Evolutionary conservation across 2,329 filamentous ascomycete genomes (phyloP), one percentile per base, ranked within the genome.

Genomic region (Myriangium duriaei): DNA sequence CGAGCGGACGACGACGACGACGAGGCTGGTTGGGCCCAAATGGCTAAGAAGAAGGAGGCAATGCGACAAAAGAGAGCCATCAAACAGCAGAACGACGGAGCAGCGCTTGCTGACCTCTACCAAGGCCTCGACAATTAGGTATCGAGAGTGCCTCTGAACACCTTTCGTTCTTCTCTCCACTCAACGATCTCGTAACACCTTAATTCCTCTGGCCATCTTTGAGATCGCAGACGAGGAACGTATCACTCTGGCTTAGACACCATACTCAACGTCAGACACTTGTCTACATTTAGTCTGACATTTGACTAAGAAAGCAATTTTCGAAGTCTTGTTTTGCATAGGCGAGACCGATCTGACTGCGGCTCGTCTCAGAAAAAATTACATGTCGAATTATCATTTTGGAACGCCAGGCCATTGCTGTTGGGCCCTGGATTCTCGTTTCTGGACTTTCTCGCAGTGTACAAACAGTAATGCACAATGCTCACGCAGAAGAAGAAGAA

Each of bases 1-100:
- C 19, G 14, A 14, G 28, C 30, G 4, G 44, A 43, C 4, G 56
- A 59, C n/a, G 45, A 47, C 12, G 45, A 47, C 11, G 56, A 58
- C 19, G 56, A 55, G 3, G 49, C 56, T 15, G 55, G 51, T 6
- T 58, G 56, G 56, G 52, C 50, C 38, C 49, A 52, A 37, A 45
- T 55, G 49, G 45, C 44, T 17, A 55, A 53, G 51, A 57, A 54
- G 47, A 49, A 53, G 19, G 52, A 55, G 21, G 53, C 36, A 13
- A 39, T 39, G 36, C 36, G 36, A 6, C 28, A 31, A 15, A 39
- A 39, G 29, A 29, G 36, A 11, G 36, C 36, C 13, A 39, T 28
- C 30, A 39, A 33, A 30, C 15, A 39, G 17, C 15, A 16, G 11
- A 34, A 39, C 13, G 30, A 39, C 10, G 21, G 21, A 7, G 30